Conservation (phyloP, 2,329 filamentous ascomycete species). For the Penicillium brasilianum region DNA sequence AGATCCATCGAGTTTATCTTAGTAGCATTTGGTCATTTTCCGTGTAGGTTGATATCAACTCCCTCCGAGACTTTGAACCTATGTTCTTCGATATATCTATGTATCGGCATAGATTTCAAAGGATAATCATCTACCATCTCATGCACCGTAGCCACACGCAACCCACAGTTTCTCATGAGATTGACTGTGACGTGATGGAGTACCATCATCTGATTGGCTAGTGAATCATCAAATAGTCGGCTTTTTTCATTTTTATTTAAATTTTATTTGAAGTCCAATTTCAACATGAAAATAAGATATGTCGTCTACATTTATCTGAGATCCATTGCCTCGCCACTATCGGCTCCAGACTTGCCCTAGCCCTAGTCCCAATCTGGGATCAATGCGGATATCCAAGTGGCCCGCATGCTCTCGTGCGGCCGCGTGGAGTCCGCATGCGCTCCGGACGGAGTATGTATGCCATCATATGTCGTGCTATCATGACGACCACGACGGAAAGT, state of each 20-base stretch:
- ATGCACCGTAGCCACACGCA: too few relatives aligned
- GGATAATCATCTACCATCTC: too few relatives aligned
- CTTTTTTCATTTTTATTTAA: neutral
- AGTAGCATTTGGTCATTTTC: too few relatives aligned
- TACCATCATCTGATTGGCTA: neutral
- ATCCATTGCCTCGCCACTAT: neutral
- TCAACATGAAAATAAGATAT: too few relatives aligned
- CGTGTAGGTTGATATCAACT: too few relatives aligned
- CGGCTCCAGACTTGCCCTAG: neutral
- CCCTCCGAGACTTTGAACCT: too few relatives aligned
- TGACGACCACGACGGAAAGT: neutral
- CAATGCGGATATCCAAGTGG: neutral
- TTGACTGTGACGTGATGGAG: neutral
- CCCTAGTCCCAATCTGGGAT: neutral
- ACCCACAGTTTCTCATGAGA: too few relatives aligned
- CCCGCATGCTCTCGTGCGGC: slow-evolving; percentile 1
- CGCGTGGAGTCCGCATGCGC: neutral
- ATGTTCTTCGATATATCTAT: too few relatives aligned
- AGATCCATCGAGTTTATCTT: too few relatives aligned
- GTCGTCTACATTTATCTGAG: neutral
- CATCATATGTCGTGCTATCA: neutral
- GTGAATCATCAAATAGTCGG: neutral
- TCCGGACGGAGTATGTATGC: neutral
- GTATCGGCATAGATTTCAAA: too few relatives aligned
- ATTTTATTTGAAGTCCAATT: neutral